A percentile compares a stretch with the other conserved stretches of the same genome.
Evolutionary conservation across 176 grass and related monocot species (phyloP).

Genomic region (Cocos nucifera): DNA sequence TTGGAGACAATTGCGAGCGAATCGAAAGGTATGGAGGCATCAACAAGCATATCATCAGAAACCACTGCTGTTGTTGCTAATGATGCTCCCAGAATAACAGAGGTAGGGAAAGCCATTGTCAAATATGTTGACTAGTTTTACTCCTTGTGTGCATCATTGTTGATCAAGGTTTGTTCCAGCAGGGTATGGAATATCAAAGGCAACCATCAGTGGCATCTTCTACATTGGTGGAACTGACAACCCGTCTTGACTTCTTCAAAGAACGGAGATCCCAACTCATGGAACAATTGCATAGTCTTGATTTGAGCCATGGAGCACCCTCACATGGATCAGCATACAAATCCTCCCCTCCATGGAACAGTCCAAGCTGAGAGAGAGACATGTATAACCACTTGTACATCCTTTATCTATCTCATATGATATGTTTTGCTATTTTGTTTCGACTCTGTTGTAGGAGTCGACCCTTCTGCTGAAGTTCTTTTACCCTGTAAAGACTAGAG

Average conservation of each 20-base stretch:
- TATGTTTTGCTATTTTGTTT: background rate
- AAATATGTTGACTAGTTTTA: background rate
- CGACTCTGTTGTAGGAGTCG: too few species aligned
- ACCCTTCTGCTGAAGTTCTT: background rate
- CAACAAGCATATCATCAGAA: conserved; percentile 41
- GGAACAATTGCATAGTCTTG: conserved; percentile 93
- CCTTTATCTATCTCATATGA: background rate
- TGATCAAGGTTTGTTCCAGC: conserved; percentile 9
- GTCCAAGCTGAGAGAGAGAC: conserved; percentile 42
- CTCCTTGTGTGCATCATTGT: background rate
- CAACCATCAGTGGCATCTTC: conserved; percentile 62
- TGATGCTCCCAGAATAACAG: conserved; percentile 44
- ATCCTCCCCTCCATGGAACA: conserved; percentile 72
- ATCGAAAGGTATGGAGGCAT: conserved; percentile 43
- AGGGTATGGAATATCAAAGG: conserved; percentile 44
- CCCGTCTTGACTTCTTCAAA: conserved; percentile 96
- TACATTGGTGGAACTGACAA: conserved; percentile 80
- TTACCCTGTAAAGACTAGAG: background rate
- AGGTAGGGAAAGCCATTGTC: conserved; percentile 33
- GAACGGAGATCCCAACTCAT: conserved; percentile 88
- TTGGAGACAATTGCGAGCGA: conserved; percentile 46
- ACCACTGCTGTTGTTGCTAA: conserved; percentile 14
- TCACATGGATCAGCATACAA: conserved; percentile 58
- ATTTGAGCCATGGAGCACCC: conserved; percentile 63
- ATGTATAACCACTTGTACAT: conserved; percentile 20